A percentile compares a stretch with the other conserved stretches of the same genome.
phyloP scores from a whole-genome alignment of 768 basidiomycete species.

The Russula dissimulans region DNA sequence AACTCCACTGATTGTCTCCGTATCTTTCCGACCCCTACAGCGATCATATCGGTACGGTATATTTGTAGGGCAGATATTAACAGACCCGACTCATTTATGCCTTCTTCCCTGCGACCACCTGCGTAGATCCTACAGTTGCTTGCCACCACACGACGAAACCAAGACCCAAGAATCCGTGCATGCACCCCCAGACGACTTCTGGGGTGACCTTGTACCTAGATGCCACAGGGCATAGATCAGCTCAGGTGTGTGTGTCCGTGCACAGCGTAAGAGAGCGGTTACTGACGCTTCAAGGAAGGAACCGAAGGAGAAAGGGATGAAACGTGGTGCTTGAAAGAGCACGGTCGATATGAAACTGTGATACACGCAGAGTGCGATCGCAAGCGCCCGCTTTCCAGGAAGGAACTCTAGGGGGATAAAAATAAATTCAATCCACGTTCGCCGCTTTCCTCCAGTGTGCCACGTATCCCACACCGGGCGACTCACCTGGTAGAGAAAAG shows the following conservation, averaged over 20 bases:
- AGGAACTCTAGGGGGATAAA: constrained; percentile 49
- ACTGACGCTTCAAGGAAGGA: constrained; percentile 50
- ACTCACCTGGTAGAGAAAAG: constrained; percentile 62
- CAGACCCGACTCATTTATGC: neutral
- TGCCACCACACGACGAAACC: constrained; percentile 82
- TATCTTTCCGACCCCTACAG: too few species aligned
- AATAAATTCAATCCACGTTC: neutral
- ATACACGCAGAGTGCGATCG: constrained; percentile 67
- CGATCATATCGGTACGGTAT: neutral
- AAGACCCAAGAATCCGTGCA: constrained; percentile 64
- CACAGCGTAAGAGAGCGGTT: neutral
- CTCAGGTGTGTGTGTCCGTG: neutral
- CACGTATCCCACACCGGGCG: neutral
- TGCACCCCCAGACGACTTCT: constrained; percentile 60
- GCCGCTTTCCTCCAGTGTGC: neutral
- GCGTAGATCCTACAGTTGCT: constrained; percentile 43
- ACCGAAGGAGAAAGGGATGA: constrained; percentile 70
- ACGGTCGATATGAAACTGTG: constrained; percentile 66
- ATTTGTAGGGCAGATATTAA: neutral
- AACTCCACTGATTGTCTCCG: neutral
- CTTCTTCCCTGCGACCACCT: constrained; percentile 2
- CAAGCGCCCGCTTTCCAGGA: constrained; percentile 77
- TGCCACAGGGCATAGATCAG: neutral
- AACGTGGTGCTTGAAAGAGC: constrained; percentile 66
- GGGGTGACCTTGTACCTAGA: constrained; percentile 56